Percentiles rank a stretch among this genome's conserved stretches.
Conservation (phyloP, 768 basidiomycete species). For the Floccularia luteovirens region DNA sequence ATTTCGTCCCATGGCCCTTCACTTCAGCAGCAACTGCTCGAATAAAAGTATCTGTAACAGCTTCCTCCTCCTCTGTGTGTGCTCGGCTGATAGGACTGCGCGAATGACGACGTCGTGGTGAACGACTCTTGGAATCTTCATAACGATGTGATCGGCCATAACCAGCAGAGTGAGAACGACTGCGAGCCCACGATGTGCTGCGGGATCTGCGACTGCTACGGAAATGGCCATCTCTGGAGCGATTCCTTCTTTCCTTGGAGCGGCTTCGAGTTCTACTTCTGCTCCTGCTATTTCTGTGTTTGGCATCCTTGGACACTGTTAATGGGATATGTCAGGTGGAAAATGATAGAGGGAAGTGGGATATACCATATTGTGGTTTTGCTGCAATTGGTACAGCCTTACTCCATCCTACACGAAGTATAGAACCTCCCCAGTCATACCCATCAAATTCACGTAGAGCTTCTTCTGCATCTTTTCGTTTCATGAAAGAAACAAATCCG, state of each 20-base stretch:
- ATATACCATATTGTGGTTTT: constrained; percentile 74
- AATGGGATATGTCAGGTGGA: neutral
- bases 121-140: constrained; percentile 33
- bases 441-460: constrained; percentile 90
- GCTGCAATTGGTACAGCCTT: constrained; percentile 87
- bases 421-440: constrained; percentile 87
- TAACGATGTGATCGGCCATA: constrained; percentile 24
- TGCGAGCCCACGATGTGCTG: constrained; percentile 38
- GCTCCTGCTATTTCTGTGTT: constrained; percentile 9
- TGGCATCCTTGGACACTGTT: constrained; percentile 5
- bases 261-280: constrained; percentile 8
- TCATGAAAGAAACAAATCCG: constrained; percentile 98
- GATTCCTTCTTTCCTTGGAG: constrained; percentile 30
- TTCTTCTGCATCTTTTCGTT: constrained; percentile 80
- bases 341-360: neutral
- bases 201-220: constrained; percentile 37
- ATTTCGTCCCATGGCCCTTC: constrained; percentile 69
- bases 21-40: constrained; percentile 82
- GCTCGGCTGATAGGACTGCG: constrained; percentile 41
- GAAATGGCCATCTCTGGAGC: constrained; percentile 28
- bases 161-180: constrained; percentile 35
- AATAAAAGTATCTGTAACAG: constrained; percentile 80
- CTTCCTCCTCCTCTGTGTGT: constrained; percentile 49
- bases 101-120: constrained; percentile 39
- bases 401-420: constrained; percentile 92